These are phyloP conservation scores for Penicillium ochrochloron DNA, from an alignment of 495 filamentous ascomycete species.

Conservation along the genomic window DNA sequence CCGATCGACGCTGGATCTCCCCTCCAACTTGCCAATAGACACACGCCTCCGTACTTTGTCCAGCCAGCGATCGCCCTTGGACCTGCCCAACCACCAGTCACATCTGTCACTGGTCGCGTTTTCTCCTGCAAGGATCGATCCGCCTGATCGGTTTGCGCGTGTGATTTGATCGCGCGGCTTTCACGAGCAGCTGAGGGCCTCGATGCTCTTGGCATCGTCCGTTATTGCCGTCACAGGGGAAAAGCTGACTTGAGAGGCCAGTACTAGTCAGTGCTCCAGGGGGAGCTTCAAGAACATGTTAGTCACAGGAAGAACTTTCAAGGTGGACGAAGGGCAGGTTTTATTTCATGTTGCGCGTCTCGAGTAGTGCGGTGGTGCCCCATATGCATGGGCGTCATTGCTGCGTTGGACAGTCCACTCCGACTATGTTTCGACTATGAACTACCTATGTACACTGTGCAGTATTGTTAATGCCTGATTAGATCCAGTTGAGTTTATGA, in stretches of 20 bases:
- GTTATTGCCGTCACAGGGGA: conserved; percentile 1
- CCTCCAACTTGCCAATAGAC: too few species aligned
- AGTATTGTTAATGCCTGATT: neutral
- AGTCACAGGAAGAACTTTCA: neutral
- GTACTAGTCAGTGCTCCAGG: neutral
- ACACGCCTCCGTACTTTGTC: neutral
- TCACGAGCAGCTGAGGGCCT: conserved; percentile 10
- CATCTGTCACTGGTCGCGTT: neutral
- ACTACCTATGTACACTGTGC: neutral
- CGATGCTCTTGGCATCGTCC: conserved; percentile 22
- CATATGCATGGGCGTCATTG: conserved; percentile 21
- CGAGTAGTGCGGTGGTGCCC: conserved; percentile 17
- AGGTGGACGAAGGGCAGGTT: neutral
- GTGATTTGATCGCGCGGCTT: conserved; percentile 13
- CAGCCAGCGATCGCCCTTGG: conserved; percentile 12
- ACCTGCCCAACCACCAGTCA: neutral
- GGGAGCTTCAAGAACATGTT: neutral
- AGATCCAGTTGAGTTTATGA: neutral
- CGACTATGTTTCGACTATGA: neutral
- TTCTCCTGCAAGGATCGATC: conserved; percentile 14
- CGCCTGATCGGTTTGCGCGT: conserved; percentile 16
- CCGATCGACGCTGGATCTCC: conserved; percentile 16
- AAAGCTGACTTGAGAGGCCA: neutral
- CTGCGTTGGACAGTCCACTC: conserved; percentile 17
- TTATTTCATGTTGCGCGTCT: neutral